These are phyloP conservation scores for Apiotrichum montevideense DNA, from an alignment of 1,284 basidiomycete genomes.

Conservation along the genomic window DNA sequence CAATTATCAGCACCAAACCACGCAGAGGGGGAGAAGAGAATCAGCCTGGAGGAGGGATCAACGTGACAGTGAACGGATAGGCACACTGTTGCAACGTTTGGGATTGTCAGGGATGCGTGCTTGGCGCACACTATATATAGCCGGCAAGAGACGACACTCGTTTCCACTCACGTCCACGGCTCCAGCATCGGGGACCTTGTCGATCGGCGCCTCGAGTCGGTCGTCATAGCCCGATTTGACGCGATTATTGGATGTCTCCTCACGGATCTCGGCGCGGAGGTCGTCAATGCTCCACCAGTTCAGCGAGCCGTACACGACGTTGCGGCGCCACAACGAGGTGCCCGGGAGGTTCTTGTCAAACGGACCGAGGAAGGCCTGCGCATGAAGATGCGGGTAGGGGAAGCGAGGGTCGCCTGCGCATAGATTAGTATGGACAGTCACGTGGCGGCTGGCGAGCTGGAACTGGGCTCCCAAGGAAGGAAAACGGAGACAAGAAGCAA, in stretches of 20 bases:
- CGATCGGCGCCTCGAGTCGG: slow-evolving; percentile 31
- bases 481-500: too few species aligned
- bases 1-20: too few species aligned
- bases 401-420: slow-evolving; percentile 38
- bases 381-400: slow-evolving; percentile 41
- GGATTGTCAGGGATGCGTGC: too few species aligned
- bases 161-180: slow-evolving; percentile 14
- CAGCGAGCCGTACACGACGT: slow-evolving; percentile 35
- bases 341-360: slow-evolving; percentile 35
- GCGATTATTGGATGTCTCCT: slow-evolving; percentile 42
- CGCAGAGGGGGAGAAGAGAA: too few species aligned
- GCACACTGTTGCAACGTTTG: too few species aligned
- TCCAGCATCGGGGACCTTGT: slow-evolving; percentile 40
- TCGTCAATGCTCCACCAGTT: slow-evolving; percentile 46
- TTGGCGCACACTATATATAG: too few species aligned
- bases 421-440: not conserved
- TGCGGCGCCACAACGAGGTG: slow-evolving; percentile 39
- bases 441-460: too few species aligned
- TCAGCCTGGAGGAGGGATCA: too few species aligned
- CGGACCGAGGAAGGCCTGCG: slow-evolving; percentile 41
- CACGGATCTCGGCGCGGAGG: slow-evolving; percentile 46
- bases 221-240: slow-evolving; percentile 43
- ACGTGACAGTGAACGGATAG: too few species aligned
- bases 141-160: too few species aligned
- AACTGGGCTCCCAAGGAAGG: too few species aligned